A percentile compares a stretch with the other conserved stretches of the same genome.
Conservation (phyloP, 495 filamentous ascomycete genomes). For the Alectoria sarmentosa region DNA sequence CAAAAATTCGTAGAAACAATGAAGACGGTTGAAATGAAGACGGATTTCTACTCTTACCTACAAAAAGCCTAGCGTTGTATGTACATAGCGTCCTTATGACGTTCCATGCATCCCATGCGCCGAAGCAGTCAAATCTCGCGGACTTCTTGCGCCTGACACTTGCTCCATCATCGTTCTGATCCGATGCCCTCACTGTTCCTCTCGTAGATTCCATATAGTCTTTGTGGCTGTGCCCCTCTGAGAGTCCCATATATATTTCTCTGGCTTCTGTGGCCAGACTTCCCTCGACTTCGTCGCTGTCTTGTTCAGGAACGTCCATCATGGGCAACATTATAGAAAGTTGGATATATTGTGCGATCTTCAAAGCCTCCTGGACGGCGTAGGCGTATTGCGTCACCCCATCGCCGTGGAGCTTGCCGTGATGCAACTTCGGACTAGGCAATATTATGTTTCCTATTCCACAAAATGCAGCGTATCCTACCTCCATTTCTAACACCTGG, state of each 20-base stretch:
- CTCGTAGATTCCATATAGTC: slow-evolving; percentile 19
- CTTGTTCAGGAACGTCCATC: slow-evolving; percentile 49
- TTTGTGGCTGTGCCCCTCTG: slow-evolving; percentile 26
- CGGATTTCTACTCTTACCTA: slow-evolving; percentile 60
- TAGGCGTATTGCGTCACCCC: slow-evolving; percentile 68
- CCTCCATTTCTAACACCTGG: slow-evolving; percentile 82
- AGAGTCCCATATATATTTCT: slow-evolving; percentile 40
- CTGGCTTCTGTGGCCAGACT: slow-evolving; percentile 53
- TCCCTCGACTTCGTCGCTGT: slow-evolving; percentile 43
- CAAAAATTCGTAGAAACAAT: not conserved
- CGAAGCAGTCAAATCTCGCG: slow-evolving; percentile 52
- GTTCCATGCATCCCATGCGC: slow-evolving; percentile 92
- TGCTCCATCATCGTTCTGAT: slow-evolving; percentile 14
- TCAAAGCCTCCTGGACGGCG: slow-evolving; percentile 73
- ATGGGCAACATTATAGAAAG: slow-evolving; percentile 77
- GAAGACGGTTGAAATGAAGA: slow-evolving; percentile 10
- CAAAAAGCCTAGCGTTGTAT: slow-evolving; percentile 71
- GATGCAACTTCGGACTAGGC: slow-evolving; percentile 58
- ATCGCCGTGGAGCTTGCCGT: slow-evolving; percentile 39
- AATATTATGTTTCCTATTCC: slow-evolving; percentile 78
- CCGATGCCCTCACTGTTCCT: slow-evolving; percentile 24
- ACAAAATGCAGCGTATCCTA: slow-evolving; percentile 92
- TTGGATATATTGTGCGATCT: slow-evolving; percentile 64
- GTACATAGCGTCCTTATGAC: slow-evolving; percentile 77
- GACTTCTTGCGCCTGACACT: slow-evolving; percentile 3